These are phyloP conservation scores for Aegle marmelos DNA, from an alignment of 345 rosid genomes.

Conservation along the genomic window DNA sequence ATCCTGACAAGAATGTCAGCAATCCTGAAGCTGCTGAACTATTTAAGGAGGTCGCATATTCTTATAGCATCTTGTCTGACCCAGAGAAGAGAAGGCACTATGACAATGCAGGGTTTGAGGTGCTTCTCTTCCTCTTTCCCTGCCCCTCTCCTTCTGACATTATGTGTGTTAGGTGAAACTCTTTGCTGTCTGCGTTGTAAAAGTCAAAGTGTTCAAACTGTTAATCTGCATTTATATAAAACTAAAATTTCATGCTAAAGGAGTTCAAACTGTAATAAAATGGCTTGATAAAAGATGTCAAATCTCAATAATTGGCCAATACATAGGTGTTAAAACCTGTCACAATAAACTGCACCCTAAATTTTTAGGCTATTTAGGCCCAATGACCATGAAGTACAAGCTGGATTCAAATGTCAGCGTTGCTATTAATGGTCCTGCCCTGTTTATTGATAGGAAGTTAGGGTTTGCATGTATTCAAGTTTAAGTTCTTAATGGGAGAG, in stretches of 20 bases:
- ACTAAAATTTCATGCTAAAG: background rate
- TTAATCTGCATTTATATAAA: background rate
- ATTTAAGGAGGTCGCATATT: conserved; percentile 97
- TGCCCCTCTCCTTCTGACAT: background rate
- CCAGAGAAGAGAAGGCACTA: conserved; percentile 99
- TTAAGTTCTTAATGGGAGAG: background rate
- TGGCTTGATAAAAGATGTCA: background rate
- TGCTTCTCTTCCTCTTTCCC: conserved; percentile 20
- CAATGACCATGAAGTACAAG: background rate
- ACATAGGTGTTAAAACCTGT: background rate
- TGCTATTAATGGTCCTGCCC: background rate
- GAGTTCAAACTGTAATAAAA: background rate
- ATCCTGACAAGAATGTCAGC: conserved; percentile 94
- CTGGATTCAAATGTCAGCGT: background rate
- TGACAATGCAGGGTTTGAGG: conserved; percentile 97
- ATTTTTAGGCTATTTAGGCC: background rate
- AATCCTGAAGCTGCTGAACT: conserved; percentile 96
- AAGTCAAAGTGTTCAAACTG: background rate
- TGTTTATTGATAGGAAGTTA: background rate
- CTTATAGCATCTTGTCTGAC: conserved; percentile 94
- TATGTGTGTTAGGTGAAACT: background rate
- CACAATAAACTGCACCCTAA: background rate
- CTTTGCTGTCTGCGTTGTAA: background rate
- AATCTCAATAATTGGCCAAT: background rate
- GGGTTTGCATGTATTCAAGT: background rate